Evolutionary conservation across 2,329 filamentous ascomycete species (phyloP), one percentile per base, ranked within the genome.

Genomic region (Teratosphaeria destructans): DNA sequence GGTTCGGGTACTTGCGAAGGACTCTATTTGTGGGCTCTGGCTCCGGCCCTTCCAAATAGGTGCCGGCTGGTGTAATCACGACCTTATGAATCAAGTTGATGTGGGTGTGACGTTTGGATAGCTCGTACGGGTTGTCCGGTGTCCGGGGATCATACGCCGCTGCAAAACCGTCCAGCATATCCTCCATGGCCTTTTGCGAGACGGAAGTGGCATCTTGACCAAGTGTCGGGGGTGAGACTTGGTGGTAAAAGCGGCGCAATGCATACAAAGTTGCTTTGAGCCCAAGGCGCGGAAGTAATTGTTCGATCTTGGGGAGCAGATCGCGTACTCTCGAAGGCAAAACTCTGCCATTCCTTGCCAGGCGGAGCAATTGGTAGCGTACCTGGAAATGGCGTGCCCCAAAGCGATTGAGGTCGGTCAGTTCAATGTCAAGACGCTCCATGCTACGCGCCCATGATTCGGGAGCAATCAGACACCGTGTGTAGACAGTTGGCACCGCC

Each of bases 21-120:
- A 92, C 82, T 4, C 87, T 79, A 67, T 91, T 91, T 60, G 83
- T 85, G 6, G 81, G 82, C 68, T 90, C 88, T 0, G 81, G 75
- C 23, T 76, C 74, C 3, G 79, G 79, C 0, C 79, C 79, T 59
- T 75, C 72, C 4, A 81, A 70, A 62, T 75, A 70, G 49, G 66
- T 60, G 6, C 73, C 73, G 1, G 73, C 70, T 1, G 76, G 77
- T 0, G 76, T 78, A n/a, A 76, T 63, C 1, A 69, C 55, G 2
- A 72, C 64, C 47, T 67, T 69, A 60, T 75, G 70, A 7, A 75
- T 64, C 2, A 74, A 62, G 10, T 71, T 71, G 60, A 74, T 66
- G 60, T 74, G 70, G 6, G 59, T 54, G 57, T 71, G 62, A 11
- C 70, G 68, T 49, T 70, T 69, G 1, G 67, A 63, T 6, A 73